Percentiles rank a stretch among this genome's conserved stretches.
Evolutionary conservation across 768 basidiomycete genomes (phyloP).

Genomic region (Leccinum incarnatum): DNA sequence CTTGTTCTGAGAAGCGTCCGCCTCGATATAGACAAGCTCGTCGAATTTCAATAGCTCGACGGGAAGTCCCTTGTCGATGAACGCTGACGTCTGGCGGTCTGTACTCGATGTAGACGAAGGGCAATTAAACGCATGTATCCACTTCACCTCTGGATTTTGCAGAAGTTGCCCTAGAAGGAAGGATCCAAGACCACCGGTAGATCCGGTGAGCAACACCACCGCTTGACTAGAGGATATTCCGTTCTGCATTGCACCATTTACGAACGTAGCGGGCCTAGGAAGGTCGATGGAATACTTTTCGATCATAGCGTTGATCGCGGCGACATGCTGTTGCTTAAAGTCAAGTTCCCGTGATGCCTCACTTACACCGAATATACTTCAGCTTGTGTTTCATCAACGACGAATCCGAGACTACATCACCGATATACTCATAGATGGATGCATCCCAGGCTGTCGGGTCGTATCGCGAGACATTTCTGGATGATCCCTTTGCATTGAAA

Average conservation of each 20-base stretch:
- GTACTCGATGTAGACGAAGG: constrained; percentile 7
- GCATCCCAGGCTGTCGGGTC: no score
- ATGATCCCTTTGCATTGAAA: no score
- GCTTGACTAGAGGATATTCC: not conserved
- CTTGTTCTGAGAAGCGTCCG: constrained; percentile 29
- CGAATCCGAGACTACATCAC: no score
- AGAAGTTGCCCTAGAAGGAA: constrained; percentile 33
- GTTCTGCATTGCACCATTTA: not conserved
- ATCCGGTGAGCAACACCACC: constrained; percentile 34
- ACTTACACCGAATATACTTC: not conserved
- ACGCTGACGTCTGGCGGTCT: constrained; percentile 33
- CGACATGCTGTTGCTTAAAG: not conserved
- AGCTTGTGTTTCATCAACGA: no score
- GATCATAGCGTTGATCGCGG: constrained; percentile 33
- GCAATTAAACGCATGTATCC: constrained; percentile 36
- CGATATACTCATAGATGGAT: no score
- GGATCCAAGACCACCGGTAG: constrained; percentile 42
- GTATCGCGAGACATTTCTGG: no score
- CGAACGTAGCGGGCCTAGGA: not conserved
- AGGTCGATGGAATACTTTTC: constrained; percentile 2
- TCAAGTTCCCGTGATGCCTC: not conserved
- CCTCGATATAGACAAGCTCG: constrained; percentile 38
- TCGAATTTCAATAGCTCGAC: constrained; percentile 24
- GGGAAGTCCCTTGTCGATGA: constrained; percentile 35
- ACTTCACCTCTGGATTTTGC: constrained; percentile 17